Conservation (phyloP, 2,329 filamentous ascomycete genomes). For the Calonectria leucothoes region DNA sequence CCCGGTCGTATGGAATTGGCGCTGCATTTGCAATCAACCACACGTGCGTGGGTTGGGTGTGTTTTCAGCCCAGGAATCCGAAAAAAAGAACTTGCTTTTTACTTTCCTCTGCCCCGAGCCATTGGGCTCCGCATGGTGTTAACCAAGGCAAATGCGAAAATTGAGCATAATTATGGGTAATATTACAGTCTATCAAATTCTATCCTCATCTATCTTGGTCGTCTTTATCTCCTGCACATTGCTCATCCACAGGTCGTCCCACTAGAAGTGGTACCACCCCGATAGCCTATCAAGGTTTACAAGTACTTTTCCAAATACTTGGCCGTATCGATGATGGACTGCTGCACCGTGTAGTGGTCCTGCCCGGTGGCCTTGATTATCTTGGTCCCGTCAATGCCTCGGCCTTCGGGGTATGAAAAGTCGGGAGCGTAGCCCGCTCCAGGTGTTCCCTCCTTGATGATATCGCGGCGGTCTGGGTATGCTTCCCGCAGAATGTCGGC, state of each 20-base stretch:
- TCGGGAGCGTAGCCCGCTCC: constrained; percentile 32
- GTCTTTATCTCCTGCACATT: neutral
- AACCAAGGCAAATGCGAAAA: neutral
- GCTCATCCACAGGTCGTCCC: neutral
- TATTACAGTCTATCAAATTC: neutral
- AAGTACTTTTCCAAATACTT: constrained; percentile 35
- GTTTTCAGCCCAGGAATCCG: neutral
- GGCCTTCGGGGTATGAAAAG: constrained; percentile 23
- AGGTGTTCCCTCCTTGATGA: constrained; percentile 35
- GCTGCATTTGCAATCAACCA: neutral
- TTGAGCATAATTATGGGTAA: neutral
- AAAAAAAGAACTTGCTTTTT: neutral
- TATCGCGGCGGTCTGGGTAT: constrained; percentile 31
- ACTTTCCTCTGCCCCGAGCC: neutral
- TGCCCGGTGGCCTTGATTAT: constrained; percentile 29
- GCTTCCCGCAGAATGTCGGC: constrained; percentile 39
- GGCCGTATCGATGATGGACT: constrained; percentile 37
- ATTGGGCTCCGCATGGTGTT: neutral
- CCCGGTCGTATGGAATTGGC: neutral
- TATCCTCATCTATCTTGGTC: neutral
- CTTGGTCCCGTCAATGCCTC: constrained; percentile 35
- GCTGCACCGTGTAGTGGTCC: constrained; percentile 29
- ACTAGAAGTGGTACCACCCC: neutral
- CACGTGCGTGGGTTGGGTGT: neutral
- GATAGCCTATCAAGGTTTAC: constrained; percentile 20